Conservation (phyloP, 2,329 filamentous ascomycete species). For the Aspergillus fructus region DNA sequence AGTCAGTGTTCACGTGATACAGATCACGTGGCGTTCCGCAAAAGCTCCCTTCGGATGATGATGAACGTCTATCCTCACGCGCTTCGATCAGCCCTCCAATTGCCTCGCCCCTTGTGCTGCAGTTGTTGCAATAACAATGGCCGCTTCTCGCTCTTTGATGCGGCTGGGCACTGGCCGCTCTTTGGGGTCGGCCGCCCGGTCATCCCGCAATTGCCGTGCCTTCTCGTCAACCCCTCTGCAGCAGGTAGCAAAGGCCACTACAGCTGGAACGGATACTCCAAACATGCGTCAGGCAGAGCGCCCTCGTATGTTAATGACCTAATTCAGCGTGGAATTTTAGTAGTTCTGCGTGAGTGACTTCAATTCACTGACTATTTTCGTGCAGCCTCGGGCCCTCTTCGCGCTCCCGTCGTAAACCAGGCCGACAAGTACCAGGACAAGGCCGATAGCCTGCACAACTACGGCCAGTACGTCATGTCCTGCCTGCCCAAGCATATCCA, state of each 20-base stretch:
- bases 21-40: conserved; percentile 23
- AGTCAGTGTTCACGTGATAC: conserved; percentile 13
- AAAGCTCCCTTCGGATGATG: conserved; percentile 19
- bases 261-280: conserved; percentile 60
- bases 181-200: conserved; percentile 35
- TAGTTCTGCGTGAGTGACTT: neutral
- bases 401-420: conserved; percentile 81
- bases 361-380: conserved; percentile 11
- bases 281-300: conserved; percentile 66
- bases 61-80: conserved; percentile 24
- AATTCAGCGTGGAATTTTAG: neutral
- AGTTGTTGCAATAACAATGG: conserved; percentile 41
- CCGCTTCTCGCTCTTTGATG: conserved; percentile 46
- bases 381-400: conserved; percentile 60
- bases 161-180: conserved; percentile 43
- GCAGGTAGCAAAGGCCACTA: conserved; percentile 48
- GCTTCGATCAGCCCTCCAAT: conserved; percentile 17
- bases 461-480: conserved; percentile 95
- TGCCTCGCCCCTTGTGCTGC: conserved; percentile 18
- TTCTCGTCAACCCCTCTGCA: conserved; percentile 43
- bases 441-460: conserved; percentile 84
- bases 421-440: conserved; percentile 89
- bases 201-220: conserved; percentile 33
- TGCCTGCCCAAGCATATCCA: conserved; percentile 97
- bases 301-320: conserved; percentile 42